Evolutionary conservation across 1,284 basidiomycete species (phyloP).

Genomic region (Sanghuangporus sanghuang): DNA sequence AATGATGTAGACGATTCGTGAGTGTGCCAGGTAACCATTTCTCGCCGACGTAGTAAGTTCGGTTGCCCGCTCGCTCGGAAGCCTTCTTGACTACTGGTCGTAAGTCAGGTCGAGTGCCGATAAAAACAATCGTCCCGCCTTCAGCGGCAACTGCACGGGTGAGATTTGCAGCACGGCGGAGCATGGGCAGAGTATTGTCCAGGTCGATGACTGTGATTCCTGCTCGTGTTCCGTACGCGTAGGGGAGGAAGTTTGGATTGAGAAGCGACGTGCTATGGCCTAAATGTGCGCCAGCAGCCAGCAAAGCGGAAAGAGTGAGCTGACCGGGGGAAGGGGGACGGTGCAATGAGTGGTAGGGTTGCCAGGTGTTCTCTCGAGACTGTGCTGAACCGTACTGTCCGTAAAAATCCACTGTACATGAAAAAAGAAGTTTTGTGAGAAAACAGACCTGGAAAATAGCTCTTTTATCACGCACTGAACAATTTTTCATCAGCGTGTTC

Average conservation of each 20-base stretch:
- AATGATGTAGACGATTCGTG: conserved; percentile 84
- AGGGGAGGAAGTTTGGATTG: conserved; percentile 87
- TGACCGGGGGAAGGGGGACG: conserved; percentile 57
- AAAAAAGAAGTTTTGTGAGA: conserved; percentile 17
- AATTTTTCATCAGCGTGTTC: conserved; percentile 48
- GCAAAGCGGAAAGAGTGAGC: conserved; percentile 82
- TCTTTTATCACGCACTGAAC: conserved; percentile 41
- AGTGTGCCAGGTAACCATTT: conserved; percentile 94
- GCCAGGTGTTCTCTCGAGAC: conserved; percentile 64
- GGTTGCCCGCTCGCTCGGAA: conserved; percentile 68
- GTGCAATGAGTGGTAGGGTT: conserved; percentile 69
- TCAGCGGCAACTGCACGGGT: conserved; percentile 78
- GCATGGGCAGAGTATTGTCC: conserved; percentile 87
- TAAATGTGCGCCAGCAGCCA: conserved; percentile 92
- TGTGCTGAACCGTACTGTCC: conserved; percentile 75
- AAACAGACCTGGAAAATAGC: conserved; percentile 9
- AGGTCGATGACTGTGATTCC: conserved; percentile 94
- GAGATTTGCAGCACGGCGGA: conserved; percentile 86
- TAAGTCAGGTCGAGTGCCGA: conserved; percentile 82
- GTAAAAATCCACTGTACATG: conserved; percentile 55
- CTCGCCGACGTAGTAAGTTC: conserved; percentile 81
- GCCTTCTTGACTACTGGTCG: conserved; percentile 76
- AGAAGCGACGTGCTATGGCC: conserved; percentile 84
- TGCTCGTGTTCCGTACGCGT: conserved; percentile 89
- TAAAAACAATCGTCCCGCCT: conserved; percentile 86